Base-by-base conservation (phyloP, 306 rosid species). In the Ziziphus jujuba region DNA sequence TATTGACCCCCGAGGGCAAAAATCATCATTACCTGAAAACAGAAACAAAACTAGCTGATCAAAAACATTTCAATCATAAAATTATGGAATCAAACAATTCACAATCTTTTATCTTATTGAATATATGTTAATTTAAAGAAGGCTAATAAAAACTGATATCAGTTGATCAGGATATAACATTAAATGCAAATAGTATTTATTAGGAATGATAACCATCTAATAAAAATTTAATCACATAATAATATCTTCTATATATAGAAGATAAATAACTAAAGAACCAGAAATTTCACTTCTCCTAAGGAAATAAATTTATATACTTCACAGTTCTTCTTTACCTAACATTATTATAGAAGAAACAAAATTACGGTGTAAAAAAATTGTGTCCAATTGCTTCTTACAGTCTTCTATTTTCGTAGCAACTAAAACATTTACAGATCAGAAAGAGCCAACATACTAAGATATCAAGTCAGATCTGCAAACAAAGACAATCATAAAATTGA, bases 11-110 rank as follows among this genome's bases (percentile, higher is more conserved):
- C 91, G 87, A 59, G 81, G 72, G 82, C 45, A 87, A 85, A 91
- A 90, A 66, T 84, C 91, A 75, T 85, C 97, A 76, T 63, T 72
- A 45, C 96, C 97, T 95, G 95, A 66, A 24, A 81, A 65, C 74
- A 34, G 10, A 55, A 55, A 12, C 75, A 53, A 62, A 77, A 58
- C 67, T 66, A 10, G 12, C 2, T 60, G 70, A 69, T 28, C 63
- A 59, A 20, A 20, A 51, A 38, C 22, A 23, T 21, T 17, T 65
- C 16, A 76, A 28, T 14, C 36, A 56, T 24, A 56, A 5, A 8
- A 50, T 34, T 33, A 19, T 0, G 2, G 3, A 40, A 40, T 10
- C 12, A 66, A 25, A 2, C 13, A 45, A 64, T 16, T 25, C 69
- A 48, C 1, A 47, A n/a, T 6, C 5, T 49, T 22, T n/a, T 6